Base-by-base conservation (phyloP, 169 alveolate species). In the Plasmodium knowlesi region DNA sequence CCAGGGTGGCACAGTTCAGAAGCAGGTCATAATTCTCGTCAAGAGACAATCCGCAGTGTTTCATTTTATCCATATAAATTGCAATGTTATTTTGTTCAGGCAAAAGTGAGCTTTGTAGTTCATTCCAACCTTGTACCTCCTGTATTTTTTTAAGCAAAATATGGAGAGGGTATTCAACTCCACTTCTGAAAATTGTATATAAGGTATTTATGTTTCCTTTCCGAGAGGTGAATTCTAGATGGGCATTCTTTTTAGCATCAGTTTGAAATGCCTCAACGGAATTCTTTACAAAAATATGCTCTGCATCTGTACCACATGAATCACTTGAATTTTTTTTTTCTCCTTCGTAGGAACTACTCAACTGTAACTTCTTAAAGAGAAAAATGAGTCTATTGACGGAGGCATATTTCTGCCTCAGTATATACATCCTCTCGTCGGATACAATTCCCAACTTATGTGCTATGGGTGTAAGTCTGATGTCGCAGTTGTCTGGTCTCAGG, bases 401-500 rank as follows among this genome's bases (percentile, higher is more conserved):
- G 57, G 57, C 14, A 79, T 88, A 96, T 76, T 96, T 96, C 71
- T 88, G 96, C 37, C 85, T 92, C 74, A 95, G 80, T 61, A 91
- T 73, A 10, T 93, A 95, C 14, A 96, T 25, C 28, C 97, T 83
- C 57, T 82, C 91, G 3, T 96, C 86, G 10, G 94, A 83, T 6
- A 97, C 82, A 9, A 97, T 92, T 0, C 98, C 99, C 41, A 96
- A 70, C 19, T 96, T 83, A 22, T 93, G 83, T 12, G 97, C 99
- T 90, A 94, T 93, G 43, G 93, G 95, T 14, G 97, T 94, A 71
- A 98, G 95, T 92, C 99, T 96, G 74, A 97, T 93, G 92, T 97
- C 98, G 22, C 97, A 96, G 67, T 98, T 98, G 82, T 97, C 99
- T 5, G 98, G 96, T 50, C 99, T 95, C 43, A 96, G 92, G 8